Conservation (phyloP, 495 filamentous ascomycete genomes). For the Neurospora sp. region DNA sequence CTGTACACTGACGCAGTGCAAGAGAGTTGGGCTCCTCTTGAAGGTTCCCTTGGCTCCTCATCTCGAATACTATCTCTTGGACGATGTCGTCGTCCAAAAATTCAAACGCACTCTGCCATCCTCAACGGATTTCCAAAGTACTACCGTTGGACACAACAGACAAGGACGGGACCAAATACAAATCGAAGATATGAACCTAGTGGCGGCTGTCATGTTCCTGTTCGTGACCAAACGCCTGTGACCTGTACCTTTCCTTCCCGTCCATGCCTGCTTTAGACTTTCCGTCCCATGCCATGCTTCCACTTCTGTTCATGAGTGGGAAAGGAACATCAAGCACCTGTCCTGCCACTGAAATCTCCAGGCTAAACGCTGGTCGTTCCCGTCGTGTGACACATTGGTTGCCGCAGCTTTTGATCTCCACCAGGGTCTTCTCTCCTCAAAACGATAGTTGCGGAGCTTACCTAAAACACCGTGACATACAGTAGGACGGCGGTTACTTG, state of each 20-base stretch:
- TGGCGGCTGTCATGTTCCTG: too few relatives aligned
- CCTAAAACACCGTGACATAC: not conserved
- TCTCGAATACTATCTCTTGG: not conserved
- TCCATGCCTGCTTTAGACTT: not conserved
- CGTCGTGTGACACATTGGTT: not conserved
- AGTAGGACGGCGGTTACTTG: not conserved
- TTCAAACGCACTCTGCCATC: not conserved
- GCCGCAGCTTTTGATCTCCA: not conserved
- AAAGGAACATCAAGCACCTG: not conserved
- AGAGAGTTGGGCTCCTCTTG: not conserved
- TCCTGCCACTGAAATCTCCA: not conserved
- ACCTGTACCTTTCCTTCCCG: not conserved
- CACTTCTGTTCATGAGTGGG: not conserved
- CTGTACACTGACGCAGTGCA: not conserved
- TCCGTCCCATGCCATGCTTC: not conserved
- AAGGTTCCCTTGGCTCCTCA: not conserved
- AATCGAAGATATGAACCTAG: not conserved
- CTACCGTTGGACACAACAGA: not conserved
- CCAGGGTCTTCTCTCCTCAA: not conserved
- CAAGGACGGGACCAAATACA: not conserved
- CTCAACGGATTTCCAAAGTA: too few relatives aligned
- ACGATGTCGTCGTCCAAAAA: not conserved
- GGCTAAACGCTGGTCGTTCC: not conserved
- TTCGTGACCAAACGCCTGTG: not conserved
- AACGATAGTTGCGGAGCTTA: not conserved